These are phyloP conservation scores for Citrullus amarus DNA, from an alignment of 306 rosid genomes.

Conservation along the genomic window DNA sequence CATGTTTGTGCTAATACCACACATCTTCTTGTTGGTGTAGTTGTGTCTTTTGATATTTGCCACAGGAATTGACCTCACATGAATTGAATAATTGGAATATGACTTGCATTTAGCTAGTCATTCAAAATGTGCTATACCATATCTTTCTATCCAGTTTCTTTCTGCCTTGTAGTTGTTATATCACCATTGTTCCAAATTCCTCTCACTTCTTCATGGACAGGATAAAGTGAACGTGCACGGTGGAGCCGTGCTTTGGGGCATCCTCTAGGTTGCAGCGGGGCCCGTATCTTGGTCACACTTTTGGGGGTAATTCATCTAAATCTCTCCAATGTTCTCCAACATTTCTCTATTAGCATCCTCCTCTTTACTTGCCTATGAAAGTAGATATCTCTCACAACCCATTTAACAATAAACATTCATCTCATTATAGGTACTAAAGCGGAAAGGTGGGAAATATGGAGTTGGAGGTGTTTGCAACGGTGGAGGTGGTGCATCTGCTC, in stretches of 20 bases:
- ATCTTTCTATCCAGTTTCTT: not conserved
- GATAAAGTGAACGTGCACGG: constrained; percentile 83
- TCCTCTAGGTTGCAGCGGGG: constrained; percentile 99
- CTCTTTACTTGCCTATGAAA: not conserved
- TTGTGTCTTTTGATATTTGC: not conserved
- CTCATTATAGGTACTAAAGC: constrained; percentile 55
- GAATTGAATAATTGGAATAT: not conserved
- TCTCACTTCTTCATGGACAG: constrained; percentile 20
- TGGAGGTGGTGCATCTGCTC: constrained; percentile 99
- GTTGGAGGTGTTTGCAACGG: constrained; percentile 97
- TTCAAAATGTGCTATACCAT: not conserved
- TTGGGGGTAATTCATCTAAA: constrained; percentile 51
- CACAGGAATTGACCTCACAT: too few species aligned
- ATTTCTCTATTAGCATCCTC: not conserved
- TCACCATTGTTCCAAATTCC: not conserved
- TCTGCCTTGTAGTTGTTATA: not conserved
- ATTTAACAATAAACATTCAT: not conserved
- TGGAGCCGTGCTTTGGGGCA: constrained; percentile 96
- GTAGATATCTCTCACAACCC: not conserved
- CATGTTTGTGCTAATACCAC: not conserved
- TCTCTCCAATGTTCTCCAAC: not conserved
- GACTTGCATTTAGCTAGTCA: not conserved
- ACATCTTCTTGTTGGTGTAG: not conserved
- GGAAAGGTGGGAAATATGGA: constrained; percentile 80
- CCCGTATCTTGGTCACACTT: constrained; percentile 91